Evolutionary conservation across 495 filamentous ascomycete species (phyloP), one percentile per base, ranked within the genome.

Genomic region (Aspergillus cavernicola): DNA sequence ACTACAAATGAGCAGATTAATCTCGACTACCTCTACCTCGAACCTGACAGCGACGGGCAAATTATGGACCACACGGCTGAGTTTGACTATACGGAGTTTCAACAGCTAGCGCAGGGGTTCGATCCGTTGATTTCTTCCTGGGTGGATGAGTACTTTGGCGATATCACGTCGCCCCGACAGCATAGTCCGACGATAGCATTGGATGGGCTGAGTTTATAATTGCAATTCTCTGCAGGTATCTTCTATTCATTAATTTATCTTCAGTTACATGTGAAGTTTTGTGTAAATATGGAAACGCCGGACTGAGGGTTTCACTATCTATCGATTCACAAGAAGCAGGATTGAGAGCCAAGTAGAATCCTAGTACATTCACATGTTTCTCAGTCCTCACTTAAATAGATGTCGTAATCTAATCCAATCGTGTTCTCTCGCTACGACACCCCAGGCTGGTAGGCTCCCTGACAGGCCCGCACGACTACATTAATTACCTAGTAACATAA

Each of bases 111-210:
- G 13, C 50, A 52, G 29, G 50, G 29, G 13, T 56, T 52, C 39
- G 54, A 56, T 31, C 54, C 54, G 10, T 15, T 56, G 39, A 52
- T 56, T 19, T 45, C 38, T 6, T 51, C 47, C 0, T 51, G 39
- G 46, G 54, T 56, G 46, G 47, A 56, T 22, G 54, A 56, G 20
- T 56, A 50, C 16, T 56, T 56, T 24, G 47, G 41, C 2, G 54
- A 40, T 26, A 1, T n/a, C 11, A n/a, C 24, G n/a, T 12, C 9
- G 13, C n/a, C 15, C 6, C 19, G 16, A 8, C 9, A 15, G 9
- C 1, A 10, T 13, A 39, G 41, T 36, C 51, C 31, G 2, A 18
- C 16, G 41, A 46, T 53, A 41, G 40, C 38, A 31, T 13, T 52
- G 24, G 38, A 53, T 52, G 36, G 36, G 22, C 31, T 52, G 35